Percentiles rank a stretch among this genome's conserved stretches.
Evolutionary conservation across 1,284 basidiomycete genomes (phyloP).

Genomic region (Leccinum angustisporum): DNA sequence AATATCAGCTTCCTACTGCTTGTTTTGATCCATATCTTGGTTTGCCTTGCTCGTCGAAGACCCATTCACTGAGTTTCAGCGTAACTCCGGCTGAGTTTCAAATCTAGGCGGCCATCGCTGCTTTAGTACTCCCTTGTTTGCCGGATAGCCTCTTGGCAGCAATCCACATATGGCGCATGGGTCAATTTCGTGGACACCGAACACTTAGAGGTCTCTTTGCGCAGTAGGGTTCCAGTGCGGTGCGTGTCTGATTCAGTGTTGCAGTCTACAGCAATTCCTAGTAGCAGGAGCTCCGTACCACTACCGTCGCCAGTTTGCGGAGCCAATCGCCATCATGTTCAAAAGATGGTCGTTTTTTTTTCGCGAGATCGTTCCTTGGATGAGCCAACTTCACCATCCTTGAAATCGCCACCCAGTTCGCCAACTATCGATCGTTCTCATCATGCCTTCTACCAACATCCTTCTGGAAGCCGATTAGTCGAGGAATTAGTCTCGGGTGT

Average conservation of each 20-base stretch:
- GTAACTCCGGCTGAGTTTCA: too few relatives aligned
- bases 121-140: background rate
- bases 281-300: background rate
- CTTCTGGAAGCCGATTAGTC: conserved; percentile 31
- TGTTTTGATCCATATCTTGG: too few relatives aligned
- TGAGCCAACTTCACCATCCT: conserved; percentile 9
- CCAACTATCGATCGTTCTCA: conserved; percentile 1
- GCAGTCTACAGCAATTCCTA: conserved; percentile 2
- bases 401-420: conserved; percentile 21
- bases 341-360: conserved; percentile 15
- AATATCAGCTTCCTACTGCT: too few relatives aligned
- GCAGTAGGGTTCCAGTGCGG: background rate
- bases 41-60: too few relatives aligned
- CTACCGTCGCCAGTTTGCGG: background rate
- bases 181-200: background rate
- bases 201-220: background rate
- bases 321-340: conserved; percentile 19
- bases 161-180: background rate
- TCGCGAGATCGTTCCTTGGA: conserved; percentile 10
- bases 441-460: conserved; percentile 15
- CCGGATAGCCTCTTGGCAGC: background rate
- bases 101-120: too few relatives aligned
- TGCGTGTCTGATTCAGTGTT: background rate
- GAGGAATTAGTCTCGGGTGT: conserved; percentile 29
- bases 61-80: too few relatives aligned